phyloP scores from a whole-genome alignment of 2,329 filamentous ascomycete genomes.

The Ascochyta fabae region DNA sequence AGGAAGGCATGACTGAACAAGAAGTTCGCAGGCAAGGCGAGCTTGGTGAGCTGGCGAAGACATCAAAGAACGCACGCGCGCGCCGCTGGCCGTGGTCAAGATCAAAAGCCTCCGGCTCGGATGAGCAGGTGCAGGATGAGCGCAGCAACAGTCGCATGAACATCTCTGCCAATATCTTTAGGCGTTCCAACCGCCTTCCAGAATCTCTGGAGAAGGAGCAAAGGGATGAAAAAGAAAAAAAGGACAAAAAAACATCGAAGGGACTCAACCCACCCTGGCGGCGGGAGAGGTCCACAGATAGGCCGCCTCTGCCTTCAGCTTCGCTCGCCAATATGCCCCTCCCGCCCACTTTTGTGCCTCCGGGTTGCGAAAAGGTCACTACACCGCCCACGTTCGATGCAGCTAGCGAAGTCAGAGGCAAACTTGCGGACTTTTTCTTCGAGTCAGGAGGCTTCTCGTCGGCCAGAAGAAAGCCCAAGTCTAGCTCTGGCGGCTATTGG shows the following conservation, averaged over 20 bases:
- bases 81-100: constrained; percentile 31
- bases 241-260: constrained; percentile 4
- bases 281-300: constrained; percentile 4
- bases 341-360: constrained; percentile 36
- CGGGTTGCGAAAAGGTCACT: constrained; percentile 32
- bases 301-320: background rate
- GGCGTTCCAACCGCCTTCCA: constrained; percentile 25
- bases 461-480: constrained; percentile 13
- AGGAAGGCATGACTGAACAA: constrained; percentile 13
- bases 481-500: constrained; percentile 36
- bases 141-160: background rate
- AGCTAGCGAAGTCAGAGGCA: constrained; percentile 34
- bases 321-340: constrained; percentile 25
- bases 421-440: constrained; percentile 45
- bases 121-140: constrained; percentile 7
- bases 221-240: background rate
- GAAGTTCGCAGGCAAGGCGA: constrained; percentile 18
- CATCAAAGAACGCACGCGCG: constrained; percentile 13
- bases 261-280: constrained; percentile 4
- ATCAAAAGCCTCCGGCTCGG: constrained; percentile 9
- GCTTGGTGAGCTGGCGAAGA: constrained; percentile 25
- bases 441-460: constrained; percentile 25
- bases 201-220: constrained; percentile 1
- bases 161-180: constrained; percentile 28
- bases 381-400: constrained; percentile 37